Evolutionary conservation across 2,329 filamentous ascomycete species (phyloP).

Genomic region (Magnaporthiopsis poae): DNA sequence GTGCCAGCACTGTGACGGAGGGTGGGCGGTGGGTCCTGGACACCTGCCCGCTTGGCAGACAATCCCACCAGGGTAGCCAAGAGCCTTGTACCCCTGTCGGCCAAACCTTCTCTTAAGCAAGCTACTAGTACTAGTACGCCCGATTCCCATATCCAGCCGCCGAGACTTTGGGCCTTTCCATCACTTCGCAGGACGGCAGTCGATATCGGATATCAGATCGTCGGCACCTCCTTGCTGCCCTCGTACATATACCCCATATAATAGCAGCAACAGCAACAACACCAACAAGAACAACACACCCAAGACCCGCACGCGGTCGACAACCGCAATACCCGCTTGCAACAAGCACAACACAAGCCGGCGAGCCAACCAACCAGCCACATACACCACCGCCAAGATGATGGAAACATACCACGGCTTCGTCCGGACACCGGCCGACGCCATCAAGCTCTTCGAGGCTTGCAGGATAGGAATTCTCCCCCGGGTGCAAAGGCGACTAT

Average conservation of each 20-base stretch:
- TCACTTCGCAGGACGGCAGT: too few relatives aligned
- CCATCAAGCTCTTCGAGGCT: slow-evolving; percentile 96
- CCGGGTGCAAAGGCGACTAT: slow-evolving; percentile 81
- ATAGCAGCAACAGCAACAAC: too few relatives aligned
- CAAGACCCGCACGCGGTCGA: neutral
- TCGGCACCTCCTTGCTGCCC: too few relatives aligned
- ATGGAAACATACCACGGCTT: slow-evolving; percentile 98
- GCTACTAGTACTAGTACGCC: too few relatives aligned
- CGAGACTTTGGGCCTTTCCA: too few relatives aligned
- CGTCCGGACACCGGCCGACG: slow-evolving; percentile 90
- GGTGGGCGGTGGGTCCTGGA: too few relatives aligned
- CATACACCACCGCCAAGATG: slow-evolving; percentile 18
- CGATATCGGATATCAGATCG: too few relatives aligned
- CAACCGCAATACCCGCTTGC: neutral
- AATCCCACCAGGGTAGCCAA: too few relatives aligned
- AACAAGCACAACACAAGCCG: neutral
- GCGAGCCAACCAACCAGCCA: neutral
- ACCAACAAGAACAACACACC: neutral
- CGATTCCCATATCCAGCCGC: too few relatives aligned
- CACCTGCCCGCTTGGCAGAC: too few relatives aligned
- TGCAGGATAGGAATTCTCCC: slow-evolving; percentile 82
- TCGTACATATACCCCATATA: neutral
- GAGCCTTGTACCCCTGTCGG: too few relatives aligned
- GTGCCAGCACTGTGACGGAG: neutral
- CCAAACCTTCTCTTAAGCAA: too few relatives aligned